Percentiles rank a stretch among this genome's conserved stretches.
phyloP scores from a whole-genome alignment of 1,284 basidiomycete species.

The Microbotryum saponariae region DNA sequence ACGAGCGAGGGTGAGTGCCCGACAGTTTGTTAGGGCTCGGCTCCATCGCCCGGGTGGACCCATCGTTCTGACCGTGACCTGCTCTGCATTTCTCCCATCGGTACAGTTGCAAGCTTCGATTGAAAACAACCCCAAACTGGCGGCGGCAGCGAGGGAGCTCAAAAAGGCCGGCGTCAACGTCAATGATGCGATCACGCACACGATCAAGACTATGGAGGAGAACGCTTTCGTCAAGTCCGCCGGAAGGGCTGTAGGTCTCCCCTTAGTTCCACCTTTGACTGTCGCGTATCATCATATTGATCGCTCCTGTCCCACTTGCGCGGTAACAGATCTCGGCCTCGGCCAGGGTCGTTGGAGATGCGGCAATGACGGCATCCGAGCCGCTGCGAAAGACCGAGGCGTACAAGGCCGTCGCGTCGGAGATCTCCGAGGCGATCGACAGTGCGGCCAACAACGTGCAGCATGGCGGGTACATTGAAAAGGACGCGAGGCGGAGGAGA shows the following conservation, averaged over 20 bases:
- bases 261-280: not conserved
- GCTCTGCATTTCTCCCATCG: not conserved
- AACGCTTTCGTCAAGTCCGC: slow-evolving; percentile 81
- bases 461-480: slow-evolving; percentile 89
- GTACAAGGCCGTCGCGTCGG: slow-evolving; percentile 85
- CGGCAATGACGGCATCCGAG: slow-evolving; percentile 64
- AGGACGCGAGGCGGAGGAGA: slow-evolving; percentile 69
- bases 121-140: slow-evolving; percentile 87
- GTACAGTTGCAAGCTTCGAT: slow-evolving; percentile 79
- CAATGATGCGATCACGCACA: slow-evolving; percentile 84
- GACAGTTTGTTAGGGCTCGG: not conserved
- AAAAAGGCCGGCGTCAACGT: slow-evolving; percentile 83
- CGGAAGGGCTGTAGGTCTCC: slow-evolving; percentile 22
- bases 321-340: slow-evolving; percentile 12
- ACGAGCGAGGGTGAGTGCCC: slow-evolving; percentile 67
- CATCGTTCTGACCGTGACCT: not conserved
- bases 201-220: slow-evolving; percentile 86
- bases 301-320: slow-evolving; percentile 3
- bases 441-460: slow-evolving; percentile 77
- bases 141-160: slow-evolving; percentile 84
- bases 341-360: slow-evolving; percentile 20
- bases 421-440: slow-evolving; percentile 83
- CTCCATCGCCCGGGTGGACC: not conserved
- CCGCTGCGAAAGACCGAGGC: slow-evolving; percentile 91
- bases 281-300: not conserved